Base-by-base conservation (phyloP, 495 filamentous ascomycete species). In the Penicillium verhagenii region DNA sequence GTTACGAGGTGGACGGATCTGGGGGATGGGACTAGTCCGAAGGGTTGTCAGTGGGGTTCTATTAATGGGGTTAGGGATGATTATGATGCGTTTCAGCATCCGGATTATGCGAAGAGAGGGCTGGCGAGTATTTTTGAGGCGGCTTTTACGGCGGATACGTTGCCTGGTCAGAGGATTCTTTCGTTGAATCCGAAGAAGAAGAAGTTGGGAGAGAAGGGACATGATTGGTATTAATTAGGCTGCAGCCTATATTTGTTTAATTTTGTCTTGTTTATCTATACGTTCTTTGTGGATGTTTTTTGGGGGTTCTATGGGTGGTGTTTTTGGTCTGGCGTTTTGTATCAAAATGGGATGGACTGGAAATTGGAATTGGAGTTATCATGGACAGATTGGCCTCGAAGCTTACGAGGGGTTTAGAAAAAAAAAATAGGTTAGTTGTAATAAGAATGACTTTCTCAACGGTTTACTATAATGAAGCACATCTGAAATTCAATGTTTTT, bases 1-100 rank as follows among this genome's bases (percentile, higher is more conserved):
- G 79, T 86, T 14, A 86, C 81, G 16, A 64, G 81, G 20, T 86
- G 82, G 82, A 75, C 69, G 53, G 82, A 86, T 65, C 62, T 86
- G 28, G 82, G 82, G 2, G 72, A 82, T 69, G 79, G 79, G 3
- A 72, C 64, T 1, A 66, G 62, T 13, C 76, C 80, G 6, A 50
- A 56, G 38, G 70, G 60, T 0, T 47, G 52, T 24, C 78, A 84
- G 58, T 86, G 79, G 79, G 73, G 68, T 0, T 75, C 80, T 16
- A 64, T 76, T 54, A 80, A 77, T 63, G 79, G 79, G 6, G 42
- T 58, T 25, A 47, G 43, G 0, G 66, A 69, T 14, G 68, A 67
- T 14, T 84, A 80, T 69, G 77, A 84, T 59, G 76, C 74, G 28
- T 83, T 86, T 53, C 45, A 45, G 9, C 53, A 65, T 48, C 20